phyloP scores from a whole-genome alignment of 805 yeast species.

The Saturnispora halmiae region DNA sequence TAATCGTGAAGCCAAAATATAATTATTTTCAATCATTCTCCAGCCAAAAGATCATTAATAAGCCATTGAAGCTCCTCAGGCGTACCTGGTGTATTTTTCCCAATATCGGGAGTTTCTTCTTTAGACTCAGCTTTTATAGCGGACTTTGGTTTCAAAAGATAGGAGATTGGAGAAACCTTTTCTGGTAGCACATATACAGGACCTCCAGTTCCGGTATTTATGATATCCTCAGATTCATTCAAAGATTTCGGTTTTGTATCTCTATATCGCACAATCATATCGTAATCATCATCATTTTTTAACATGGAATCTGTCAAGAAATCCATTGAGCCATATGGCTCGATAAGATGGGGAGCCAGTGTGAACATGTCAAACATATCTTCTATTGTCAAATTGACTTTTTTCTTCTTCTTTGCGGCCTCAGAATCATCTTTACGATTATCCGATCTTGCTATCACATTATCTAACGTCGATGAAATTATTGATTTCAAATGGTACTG shows the following conservation, averaged over 20 bases:
- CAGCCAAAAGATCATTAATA: slow-evolving; percentile 58
- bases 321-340: slow-evolving; percentile 54
- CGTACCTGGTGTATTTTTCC: no score
- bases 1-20: no score
- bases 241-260: neutral
- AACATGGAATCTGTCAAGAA: slow-evolving; percentile 42
- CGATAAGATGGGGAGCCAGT: slow-evolving; percentile 57
- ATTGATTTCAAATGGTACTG: slow-evolving; percentile 71
- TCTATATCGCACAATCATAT: slow-evolving; percentile 14
- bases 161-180: slow-evolving; percentile 23
- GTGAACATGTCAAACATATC: slow-evolving; percentile 58
- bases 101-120: neutral
- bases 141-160: slow-evolving; percentile 19
- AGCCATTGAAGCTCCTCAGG: slow-evolving; percentile 35
- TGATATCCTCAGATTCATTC: neutral
- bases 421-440: slow-evolving; percentile 14
- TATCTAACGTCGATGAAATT: slow-evolving; percentile 65
- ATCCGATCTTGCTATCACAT: slow-evolving; percentile 39
- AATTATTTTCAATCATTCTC: no score
- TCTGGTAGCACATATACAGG: slow-evolving; percentile 11
- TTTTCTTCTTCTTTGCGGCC: slow-evolving; percentile 13
- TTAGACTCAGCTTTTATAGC: neutral
- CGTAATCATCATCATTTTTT: slow-evolving; percentile 46
- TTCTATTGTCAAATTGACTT: slow-evolving; percentile 47
- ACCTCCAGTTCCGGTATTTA: slow-evolving; percentile 4